Base-by-base conservation (phyloP, 2,329 filamentous ascomycete genomes). In the Hymenoscyphus salicellus region DNA sequence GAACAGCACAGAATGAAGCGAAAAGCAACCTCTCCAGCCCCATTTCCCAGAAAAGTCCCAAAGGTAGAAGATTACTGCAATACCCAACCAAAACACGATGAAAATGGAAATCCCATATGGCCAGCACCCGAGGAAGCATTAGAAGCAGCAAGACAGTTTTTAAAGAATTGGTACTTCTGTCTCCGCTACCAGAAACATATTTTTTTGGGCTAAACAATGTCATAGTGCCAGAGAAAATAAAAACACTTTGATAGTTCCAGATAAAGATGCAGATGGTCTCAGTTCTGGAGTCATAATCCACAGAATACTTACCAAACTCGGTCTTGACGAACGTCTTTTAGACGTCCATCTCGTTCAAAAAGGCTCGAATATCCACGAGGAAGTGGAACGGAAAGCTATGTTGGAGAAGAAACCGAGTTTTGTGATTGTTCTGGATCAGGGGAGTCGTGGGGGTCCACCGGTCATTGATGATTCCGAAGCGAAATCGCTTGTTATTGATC, bases 191-290 rank as follows among this genome's bases (percentile, higher is more conserved):
- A 26, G 11, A 49, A 46, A 3, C 2, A 11, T 49, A n/a, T n/a
- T n/a, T n/a, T n/a, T n/a, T n/a, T n/a, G n/a, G n/a, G n/a, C n/a
- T n/a, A n/a, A n/a, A n/a, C n/a, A n/a, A n/a, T n/a, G n/a, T n/a
- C n/a, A 38, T 36, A 88, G 86, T 73, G 85, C 81, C 20, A 70
- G 77, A 17, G 76, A 83, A 11, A 75, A 80, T 10, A 79, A 84
- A 63, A 79, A 77, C 41, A 84, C 83, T 0, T 75, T 90, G 20
- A 85, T 91, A 16, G 80, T 89, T 0, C 88, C 88, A 0, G 88
- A 90, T 72, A 90, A 89, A 71, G 87, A 90, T 69, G 86, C 86
- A 2, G 88, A 90, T 73, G 88, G 88, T 0, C 77, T 91, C 2
- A 83, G 83, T 1, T 85, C 87, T 1, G 88, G 88, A 0, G 83